Evolutionary conservation across 2,329 filamentous ascomycete species (phyloP), one percentile per base, ranked within the genome.

Genomic region (Diaporthe aspalathi): DNA sequence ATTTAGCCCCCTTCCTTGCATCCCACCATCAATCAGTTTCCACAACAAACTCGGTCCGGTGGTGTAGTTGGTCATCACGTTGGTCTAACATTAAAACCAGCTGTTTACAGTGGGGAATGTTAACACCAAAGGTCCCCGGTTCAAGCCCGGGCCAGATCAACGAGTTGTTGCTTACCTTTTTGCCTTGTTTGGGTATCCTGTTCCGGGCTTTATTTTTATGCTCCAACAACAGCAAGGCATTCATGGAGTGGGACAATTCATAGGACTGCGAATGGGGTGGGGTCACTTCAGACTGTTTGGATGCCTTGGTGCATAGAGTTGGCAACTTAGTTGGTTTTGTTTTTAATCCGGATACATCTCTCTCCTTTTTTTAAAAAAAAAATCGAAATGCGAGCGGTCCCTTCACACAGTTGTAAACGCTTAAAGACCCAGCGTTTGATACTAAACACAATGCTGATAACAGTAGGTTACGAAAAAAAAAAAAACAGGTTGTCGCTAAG

Each of bases 21-120:
- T 27, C 9, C 40, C 24, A 20, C 22, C 67, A 60, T 43, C 22
- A 1, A 62, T 29, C 22, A 12, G n/a, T 47, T 32, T 32, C 38
- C 43, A 50, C 43, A 20, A 56, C 27, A 17, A 49, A 1, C 22
- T 47, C n/a, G 68, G 68, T 70, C 57, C 49, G 49, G 57, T 66
- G 68, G 57, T 70, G 56, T 70, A 66, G 68, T 70, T 70, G 67
- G 67, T 65, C 22, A 70, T 70, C 54, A 70, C 67, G 49, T 70
- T 50, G 65, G 68, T 63, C 49, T 66, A 70, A 70, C 68, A 70
- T 67, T 49, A 11, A 32, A 54, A 47, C 4, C 32, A 11, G 27
- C 49, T 20, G 7, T 20, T 29, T 52, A 2, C 6, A 40, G n/a
- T 7, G 5, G n/a, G 4, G 22, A n/a, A 54, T 40, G 54, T 20